These are phyloP conservation scores for Plantago major DNA, from an alignment of 257 asterid genomes.

Conservation along the genomic window DNA sequence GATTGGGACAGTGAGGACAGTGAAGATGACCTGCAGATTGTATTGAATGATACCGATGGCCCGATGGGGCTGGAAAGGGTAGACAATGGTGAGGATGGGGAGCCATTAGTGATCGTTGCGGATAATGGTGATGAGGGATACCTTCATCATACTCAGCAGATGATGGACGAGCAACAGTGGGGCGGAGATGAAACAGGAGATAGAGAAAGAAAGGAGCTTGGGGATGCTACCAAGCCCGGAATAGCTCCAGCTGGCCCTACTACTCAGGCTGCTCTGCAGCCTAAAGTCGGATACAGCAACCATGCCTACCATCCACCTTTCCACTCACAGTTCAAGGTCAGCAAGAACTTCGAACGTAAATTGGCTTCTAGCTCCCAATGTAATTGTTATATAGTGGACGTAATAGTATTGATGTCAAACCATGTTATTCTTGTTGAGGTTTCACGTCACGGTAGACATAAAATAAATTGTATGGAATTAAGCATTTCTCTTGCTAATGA, in stretches of 20 bases:
- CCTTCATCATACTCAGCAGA: slow-evolving; percentile 1
- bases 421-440: slow-evolving; percentile 22
- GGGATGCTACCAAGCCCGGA: slow-evolving; percentile 47
- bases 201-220: slow-evolving; percentile 69
- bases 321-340: slow-evolving; percentile 98
- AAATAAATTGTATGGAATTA: slow-evolving; percentile 40
- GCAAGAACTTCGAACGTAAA: slow-evolving; percentile 60
- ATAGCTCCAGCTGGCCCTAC: slow-evolving; percentile 37
- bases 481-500: slow-evolving; percentile 27
- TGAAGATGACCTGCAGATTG: slow-evolving; percentile 79
- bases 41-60: slow-evolving; percentile 57
- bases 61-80: slow-evolving; percentile 52
- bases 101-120: slow-evolving; percentile 72
- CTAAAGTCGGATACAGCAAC: slow-evolving; percentile 61
- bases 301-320: slow-evolving; percentile 63
- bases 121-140: slow-evolving; percentile 51
- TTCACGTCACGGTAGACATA: slow-evolving; percentile 22
- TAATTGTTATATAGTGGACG: slow-evolving; percentile 33
- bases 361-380: slow-evolving; percentile 37
- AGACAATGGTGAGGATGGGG: slow-evolving; percentile 79
- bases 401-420: slow-evolving; percentile 26
- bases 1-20: slow-evolving; percentile 71
- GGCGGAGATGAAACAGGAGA: slow-evolving; percentile 60
- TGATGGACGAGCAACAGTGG: slow-evolving; percentile 73
- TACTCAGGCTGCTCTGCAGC: slow-evolving; percentile 38